A percentile compares a stretch with the other conserved stretches of the same genome.
Evolutionary conservation across 139 green algal species (phyloP).

Genomic region (Coelastrella sp.): DNA sequence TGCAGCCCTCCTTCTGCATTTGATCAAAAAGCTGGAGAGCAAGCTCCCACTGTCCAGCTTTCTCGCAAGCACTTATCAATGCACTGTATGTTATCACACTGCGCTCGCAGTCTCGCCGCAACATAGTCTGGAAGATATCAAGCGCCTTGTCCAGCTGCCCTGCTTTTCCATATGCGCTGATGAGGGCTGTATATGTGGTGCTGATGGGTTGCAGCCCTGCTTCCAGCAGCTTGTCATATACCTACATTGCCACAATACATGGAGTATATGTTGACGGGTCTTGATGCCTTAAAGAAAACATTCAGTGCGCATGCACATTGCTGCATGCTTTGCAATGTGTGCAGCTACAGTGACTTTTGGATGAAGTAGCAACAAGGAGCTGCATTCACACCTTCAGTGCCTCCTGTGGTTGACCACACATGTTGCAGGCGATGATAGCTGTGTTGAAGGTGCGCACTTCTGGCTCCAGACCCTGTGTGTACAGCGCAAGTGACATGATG

Average conservation of each 20-base stretch:
- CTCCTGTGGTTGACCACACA: slow-evolving; percentile 57
- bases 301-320: too few species aligned
- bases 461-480: slow-evolving; percentile 50
- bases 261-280: background rate
- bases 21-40: slow-evolving; percentile 66
- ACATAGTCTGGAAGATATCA: slow-evolving; percentile 65
- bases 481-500: background rate
- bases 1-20: slow-evolving; percentile 60
- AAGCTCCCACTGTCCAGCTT: slow-evolving; percentile 65
- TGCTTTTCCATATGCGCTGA: slow-evolving; percentile 74
- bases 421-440: slow-evolving; percentile 64
- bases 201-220: slow-evolving; percentile 71
- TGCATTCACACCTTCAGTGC: slow-evolving; percentile 64
- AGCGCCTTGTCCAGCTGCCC: slow-evolving; percentile 69
- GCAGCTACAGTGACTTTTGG: too few species aligned
- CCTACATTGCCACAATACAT: slow-evolving; percentile 3
- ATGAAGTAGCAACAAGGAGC: too few species aligned
- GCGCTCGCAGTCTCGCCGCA: slow-evolving; percentile 50
- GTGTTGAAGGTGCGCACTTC: slow-evolving; percentile 70
- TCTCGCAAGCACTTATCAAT: slow-evolving; percentile 71
- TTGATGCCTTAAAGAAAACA: too few species aligned
- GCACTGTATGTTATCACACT: slow-evolving; percentile 69
- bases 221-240: slow-evolving; percentile 68
- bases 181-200: slow-evolving; percentile 83
- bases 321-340: too few species aligned